phyloP scores from a whole-genome alignment of 371 early-diverging fungal species.

The Mortierella sp. region DNA sequence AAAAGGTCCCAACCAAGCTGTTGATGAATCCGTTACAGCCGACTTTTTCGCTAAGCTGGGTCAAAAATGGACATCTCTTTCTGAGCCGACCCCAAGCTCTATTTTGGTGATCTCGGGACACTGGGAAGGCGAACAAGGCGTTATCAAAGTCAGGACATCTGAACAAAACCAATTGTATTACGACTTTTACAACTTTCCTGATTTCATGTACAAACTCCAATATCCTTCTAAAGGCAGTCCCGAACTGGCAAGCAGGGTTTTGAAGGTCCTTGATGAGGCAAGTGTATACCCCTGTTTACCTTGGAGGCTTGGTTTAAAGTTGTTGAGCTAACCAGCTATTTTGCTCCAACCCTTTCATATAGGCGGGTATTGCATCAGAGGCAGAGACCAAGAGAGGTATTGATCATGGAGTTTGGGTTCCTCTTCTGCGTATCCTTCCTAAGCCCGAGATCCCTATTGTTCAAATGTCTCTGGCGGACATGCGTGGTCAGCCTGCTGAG shows the following conservation, averaged over 20 bases:
- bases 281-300: constrained; percentile 5
- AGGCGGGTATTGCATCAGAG: constrained; percentile 60
- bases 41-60: constrained; percentile 48
- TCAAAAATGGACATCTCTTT: constrained; percentile 41
- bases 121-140: constrained; percentile 52
- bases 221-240: constrained; percentile 72
- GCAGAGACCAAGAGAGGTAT: constrained; percentile 63
- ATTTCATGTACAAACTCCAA: constrained; percentile 64
- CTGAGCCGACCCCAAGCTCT: constrained; percentile 28
- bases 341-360: too few species aligned
- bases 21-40: constrained; percentile 38
- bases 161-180: constrained; percentile 58
- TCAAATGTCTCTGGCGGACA: constrained; percentile 62
- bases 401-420: constrained; percentile 77
- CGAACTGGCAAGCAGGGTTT: constrained; percentile 62
- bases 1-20: constrained; percentile 50
- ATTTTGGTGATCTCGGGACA: constrained; percentile 54
- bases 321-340: too few species aligned
- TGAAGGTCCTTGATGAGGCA: constrained; percentile 61
- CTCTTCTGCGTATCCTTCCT: constrained; percentile 65
- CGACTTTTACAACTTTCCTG: constrained; percentile 74
- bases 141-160: constrained; percentile 42
- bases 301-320: too few species aligned
- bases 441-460: constrained; percentile 70
- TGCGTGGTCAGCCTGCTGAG: constrained; percentile 37